Percentiles rank a stretch among this genome's conserved stretches.
Evolutionary conservation across 768 basidiomycete species (phyloP).

Genomic region (Lentinula sp.): DNA sequence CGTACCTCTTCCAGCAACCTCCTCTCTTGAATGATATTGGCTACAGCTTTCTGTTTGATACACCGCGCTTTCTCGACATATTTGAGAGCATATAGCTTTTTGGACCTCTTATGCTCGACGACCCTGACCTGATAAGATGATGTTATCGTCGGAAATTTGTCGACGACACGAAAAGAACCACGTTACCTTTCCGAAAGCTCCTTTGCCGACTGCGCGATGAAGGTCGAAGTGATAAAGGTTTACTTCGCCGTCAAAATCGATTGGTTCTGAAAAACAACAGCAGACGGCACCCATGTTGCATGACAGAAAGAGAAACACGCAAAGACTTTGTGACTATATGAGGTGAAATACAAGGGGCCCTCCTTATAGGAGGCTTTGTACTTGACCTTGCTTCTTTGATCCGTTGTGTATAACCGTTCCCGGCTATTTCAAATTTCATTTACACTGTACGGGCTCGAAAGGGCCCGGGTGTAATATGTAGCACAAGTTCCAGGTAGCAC

Average conservation of each 20-base stretch:
- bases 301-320: slow-evolving; percentile 1
- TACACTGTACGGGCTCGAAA: neutral
- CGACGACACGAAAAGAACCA: neutral
- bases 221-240: slow-evolving; percentile 97
- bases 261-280: slow-evolving; percentile 55
- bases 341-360: slow-evolving; percentile 2
- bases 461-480: neutral
- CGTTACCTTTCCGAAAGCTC: slow-evolving; percentile 93
- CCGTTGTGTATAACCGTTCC: neutral
- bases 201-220: slow-evolving; percentile 91
- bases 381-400: neutral
- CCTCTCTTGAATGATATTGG: slow-evolving; percentile 92
- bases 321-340: neutral
- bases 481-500: too few relatives aligned
- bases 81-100: slow-evolving; percentile 91
- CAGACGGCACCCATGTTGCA: slow-evolving; percentile 7
- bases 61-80: slow-evolving; percentile 96
- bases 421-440: neutral
- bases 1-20: slow-evolving; percentile 85
- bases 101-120: slow-evolving; percentile 91
- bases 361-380: neutral
- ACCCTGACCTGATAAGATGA: slow-evolving; percentile 71
- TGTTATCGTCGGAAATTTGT: slow-evolving; percentile 1
- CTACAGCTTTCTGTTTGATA: slow-evolving; percentile 85
- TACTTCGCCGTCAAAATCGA: slow-evolving; percentile 82